Conservation (phyloP, 331 rosid species). For the Acacia concinna region DNA sequence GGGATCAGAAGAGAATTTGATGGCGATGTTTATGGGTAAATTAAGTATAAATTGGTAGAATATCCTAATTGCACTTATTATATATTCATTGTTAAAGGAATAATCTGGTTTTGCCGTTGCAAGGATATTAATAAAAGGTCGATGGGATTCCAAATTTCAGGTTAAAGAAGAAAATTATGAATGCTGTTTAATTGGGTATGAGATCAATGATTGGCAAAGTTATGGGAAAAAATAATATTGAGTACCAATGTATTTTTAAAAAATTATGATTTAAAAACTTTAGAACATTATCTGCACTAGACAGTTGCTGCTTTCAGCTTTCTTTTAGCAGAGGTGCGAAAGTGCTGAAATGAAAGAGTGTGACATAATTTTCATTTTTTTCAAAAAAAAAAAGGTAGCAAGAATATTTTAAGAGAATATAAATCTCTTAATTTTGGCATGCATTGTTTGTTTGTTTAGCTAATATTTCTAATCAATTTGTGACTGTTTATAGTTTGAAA, state of each 20-base stretch:
- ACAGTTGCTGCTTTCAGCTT: not conserved
- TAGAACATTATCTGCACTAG: not conserved
- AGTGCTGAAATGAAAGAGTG: not conserved
- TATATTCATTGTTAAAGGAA: not conserved
- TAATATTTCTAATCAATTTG: not conserved
- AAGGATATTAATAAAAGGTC: not conserved
- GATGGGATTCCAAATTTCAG: not conserved
- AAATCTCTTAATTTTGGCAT: not conserved
- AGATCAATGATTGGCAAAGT: not conserved
- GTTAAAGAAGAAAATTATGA: conserved; percentile 13
- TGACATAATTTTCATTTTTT: not conserved
- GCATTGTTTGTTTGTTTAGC: not conserved
- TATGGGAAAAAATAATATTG: not conserved
- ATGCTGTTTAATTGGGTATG: not conserved
- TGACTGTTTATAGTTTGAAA: not conserved
- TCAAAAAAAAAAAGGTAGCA: not conserved
- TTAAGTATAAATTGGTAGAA: not conserved
- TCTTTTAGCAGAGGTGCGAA: not conserved
- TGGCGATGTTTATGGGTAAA: not conserved
- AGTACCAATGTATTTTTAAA: not conserved
- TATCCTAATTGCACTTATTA: not conserved
- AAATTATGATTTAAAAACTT: not conserved
- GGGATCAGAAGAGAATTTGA: not conserved
- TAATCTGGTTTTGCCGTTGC: not conserved
- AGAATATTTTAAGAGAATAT: not conserved